Base-by-base conservation (phyloP, 78 protist genomes). In the Dictyostelium capitatum region DNA sequence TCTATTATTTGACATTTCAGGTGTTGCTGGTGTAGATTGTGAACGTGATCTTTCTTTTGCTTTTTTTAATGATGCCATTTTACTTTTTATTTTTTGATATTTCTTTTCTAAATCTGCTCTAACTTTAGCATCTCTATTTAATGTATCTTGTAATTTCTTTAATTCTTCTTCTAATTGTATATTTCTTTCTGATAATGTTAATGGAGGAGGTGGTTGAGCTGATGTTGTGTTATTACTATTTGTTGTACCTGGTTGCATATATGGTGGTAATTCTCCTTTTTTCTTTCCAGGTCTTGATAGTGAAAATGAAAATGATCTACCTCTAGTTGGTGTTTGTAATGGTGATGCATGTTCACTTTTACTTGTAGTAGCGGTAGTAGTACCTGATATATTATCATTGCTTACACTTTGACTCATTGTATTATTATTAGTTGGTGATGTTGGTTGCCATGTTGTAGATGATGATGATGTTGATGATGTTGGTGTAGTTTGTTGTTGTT, bases 271-370 rank as follows among this genome's bases (percentile, higher is more conserved):
- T 53, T 70, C 54, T 10, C 46, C 20, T 32, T 77, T 85, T 72
- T 78, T 77, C 41, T 85, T 85, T 23, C 73, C 43, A 64, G 17
- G 10, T 30, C 30, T 28, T 20, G 83, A 57, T 8, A 74, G 17
- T 73, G 92, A 85, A 28, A 85, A 85, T 59, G 92, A 85, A 19
- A 85, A 78, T 77, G 92, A 85, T 77, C 92, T 74, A 32, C 43
- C 25, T 65, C 64, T 85, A 7, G 84, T 77, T 50, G 51, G 41
- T 64, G 30, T 28, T 78, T 20, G 43, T 32, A 10, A 2, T 14
- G 83, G 64, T 78, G 53, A 12, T 78, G 50, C 32, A 25, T 32
- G 7, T 14, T 37, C 17, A 53, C 28, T 46, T 72, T 15, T 59
- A 37, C 25, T 41, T 20, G 11, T 37, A 15, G 23, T 41, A 43